A percentile compares a stretch with the other conserved stretches of the same genome.
Conservation (phyloP, 768 basidiomycete genomes). For the Imleria badia region DNA sequence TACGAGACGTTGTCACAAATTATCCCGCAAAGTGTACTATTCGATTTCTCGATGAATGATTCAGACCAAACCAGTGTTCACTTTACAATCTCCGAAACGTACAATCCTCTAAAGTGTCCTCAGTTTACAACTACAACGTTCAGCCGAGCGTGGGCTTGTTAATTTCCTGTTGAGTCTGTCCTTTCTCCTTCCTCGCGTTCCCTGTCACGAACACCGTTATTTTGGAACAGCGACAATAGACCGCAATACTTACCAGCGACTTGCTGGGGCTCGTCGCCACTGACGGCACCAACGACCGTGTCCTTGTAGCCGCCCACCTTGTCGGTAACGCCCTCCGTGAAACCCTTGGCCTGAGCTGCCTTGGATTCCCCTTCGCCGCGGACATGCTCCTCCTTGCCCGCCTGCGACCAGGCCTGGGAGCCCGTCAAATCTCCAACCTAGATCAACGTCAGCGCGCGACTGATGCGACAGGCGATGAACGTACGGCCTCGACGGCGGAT, state of each 20-base stretch:
- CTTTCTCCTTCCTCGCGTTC: constrained; percentile 54
- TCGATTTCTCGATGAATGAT: neutral
- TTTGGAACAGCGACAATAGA: rapidly evolving
- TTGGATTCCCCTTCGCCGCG: constrained; percentile 48
- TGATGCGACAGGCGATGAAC: neutral
- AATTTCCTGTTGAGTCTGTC: constrained; percentile 50
- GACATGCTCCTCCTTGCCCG: constrained; percentile 51
- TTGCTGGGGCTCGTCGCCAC: constrained; percentile 56
- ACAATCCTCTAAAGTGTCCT: neutral
- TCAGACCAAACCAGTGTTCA: neutral
- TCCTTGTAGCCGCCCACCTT: constrained; percentile 51
- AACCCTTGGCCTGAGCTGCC: constrained; percentile 50
- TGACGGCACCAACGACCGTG: constrained; percentile 51
- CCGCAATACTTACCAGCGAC: constrained; percentile 36
- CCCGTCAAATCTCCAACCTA: constrained; percentile 46
- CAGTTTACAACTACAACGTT: neutral
- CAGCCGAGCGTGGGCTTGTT: constrained; percentile 38
- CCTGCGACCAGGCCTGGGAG: constrained; percentile 39
- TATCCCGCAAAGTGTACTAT: neutral
- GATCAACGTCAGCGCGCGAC: neutral
- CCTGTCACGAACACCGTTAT: constrained; percentile 33
- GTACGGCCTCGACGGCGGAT: constrained; percentile 33
- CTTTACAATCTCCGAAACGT: neutral
- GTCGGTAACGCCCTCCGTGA: constrained; percentile 47
- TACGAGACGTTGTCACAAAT: too few relatives aligned